Base-by-base conservation (phyloP, 192 early-diverging fungal species). In the Rhizophagus prolifer region DNA sequence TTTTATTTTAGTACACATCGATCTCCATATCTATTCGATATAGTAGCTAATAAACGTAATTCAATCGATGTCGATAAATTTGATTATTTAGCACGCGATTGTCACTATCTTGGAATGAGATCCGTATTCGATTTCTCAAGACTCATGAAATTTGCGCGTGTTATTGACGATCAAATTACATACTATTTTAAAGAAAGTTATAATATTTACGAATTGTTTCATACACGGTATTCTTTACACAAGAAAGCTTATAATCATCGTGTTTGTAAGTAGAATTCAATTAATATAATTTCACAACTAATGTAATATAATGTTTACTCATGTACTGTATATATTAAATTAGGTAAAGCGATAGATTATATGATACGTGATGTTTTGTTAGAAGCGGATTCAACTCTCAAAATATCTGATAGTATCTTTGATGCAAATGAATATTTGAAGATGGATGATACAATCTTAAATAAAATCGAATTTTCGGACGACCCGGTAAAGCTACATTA, bases 41-140 rank as follows among this genome's bases (percentile, higher is more conserved):
- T 99, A 80, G 96, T 99, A 0, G 92, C 96, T 61, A 99, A 99
- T 88, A 93, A 96, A 81, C 86, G 92, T 46, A 99, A 96, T 79
- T 91, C 90, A 28, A 84, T 99, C n/a, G 97, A 99, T 78, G 96
- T 98, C 6, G 97, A 99, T 82, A 96, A 96, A 82, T 95, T 96
- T 72, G 90, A 91, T 80, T 93, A 92, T 73, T 81, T 93, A 23
- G 86, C 91, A 79, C 82, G 92, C 14, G 92, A 93, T 83, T 95
- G 93, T 74, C 89, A 93, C 78, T 95, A 96, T 72, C 82, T 92
- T 14, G 92, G 92, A 9, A 81, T 94, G 16, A 86, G 81, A 58
- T 81, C 76, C 38, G 54, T 21, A 31, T 85, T 83, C 44, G 86
- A 88, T 65, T 82, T 79, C 28, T 81, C 82, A 9, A 82, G 95